Base-by-base conservation (phyloP, 108 stramenopile species). In the Conticribra weissflogii region DNA sequence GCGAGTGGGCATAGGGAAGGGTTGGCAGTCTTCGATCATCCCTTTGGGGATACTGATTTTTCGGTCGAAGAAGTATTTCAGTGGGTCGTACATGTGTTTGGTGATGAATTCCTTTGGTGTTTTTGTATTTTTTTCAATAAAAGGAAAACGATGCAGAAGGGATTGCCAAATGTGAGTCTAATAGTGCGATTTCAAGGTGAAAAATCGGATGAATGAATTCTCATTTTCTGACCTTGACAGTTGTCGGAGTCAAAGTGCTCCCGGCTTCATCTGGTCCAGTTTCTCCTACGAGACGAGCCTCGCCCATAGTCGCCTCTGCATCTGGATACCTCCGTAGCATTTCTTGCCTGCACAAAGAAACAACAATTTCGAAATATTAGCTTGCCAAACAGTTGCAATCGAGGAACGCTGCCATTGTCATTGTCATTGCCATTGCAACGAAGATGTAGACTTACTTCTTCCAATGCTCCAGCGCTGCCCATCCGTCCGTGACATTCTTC, bases 21-120 rank as follows among this genome's bases (percentile, higher is more conserved):
- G 78, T 15, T 66, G 47, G 45, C 69, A 64, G 55, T 79, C 78
- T 47, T 71, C 55, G 21, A 79, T 57, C 78, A 79, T 68, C 33
- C 65, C 70, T 48, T 64, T 32, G 9, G 70, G 70, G 45, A 71
- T 71, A 53, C 65, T 64, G 57, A 79, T 68, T 67, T 79, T 79
- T 30, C 78, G 78, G 62, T 79, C 78, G 54, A 79, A 79, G 59
- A 79, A 71, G 53, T 79, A 79, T 59, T 77, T 77, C 68, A 69
- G 55, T 14, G 76, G 76, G 47, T 77, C 62, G 53, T 77, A 77
- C 67, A 77, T 68, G 57, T 77, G 76, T 44, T 77, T 49, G 0
- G 76, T 77, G 62, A 77, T 55, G 49, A 77, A 77, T 44, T 73
- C 72, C 72, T 73, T 3, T 25, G 27, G 5, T 25, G 47, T 24